Evolutionary conservation across 257 asterid species (phyloP).

Genomic region (Penstemon eatonii): DNA sequence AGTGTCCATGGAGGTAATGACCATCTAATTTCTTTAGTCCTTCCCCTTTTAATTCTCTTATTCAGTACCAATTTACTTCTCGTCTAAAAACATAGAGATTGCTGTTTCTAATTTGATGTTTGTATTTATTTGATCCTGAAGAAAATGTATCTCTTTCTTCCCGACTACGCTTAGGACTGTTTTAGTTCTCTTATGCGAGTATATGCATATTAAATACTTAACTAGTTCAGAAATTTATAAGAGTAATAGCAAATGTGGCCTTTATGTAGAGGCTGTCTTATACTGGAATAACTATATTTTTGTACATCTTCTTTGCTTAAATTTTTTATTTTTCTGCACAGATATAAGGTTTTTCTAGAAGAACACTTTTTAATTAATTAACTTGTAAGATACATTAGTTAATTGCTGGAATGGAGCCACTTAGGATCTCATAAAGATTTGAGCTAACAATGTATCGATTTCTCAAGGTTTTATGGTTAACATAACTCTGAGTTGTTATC

Average conservation of each 20-base stretch:
- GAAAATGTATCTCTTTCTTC: neutral
- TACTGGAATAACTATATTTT: neutral
- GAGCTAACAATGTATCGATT: neutral
- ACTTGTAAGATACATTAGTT: neutral
- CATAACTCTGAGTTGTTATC: neutral
- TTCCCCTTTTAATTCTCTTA: neutral
- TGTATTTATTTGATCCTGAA: neutral
- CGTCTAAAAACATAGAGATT: neutral
- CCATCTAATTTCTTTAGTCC: neutral
- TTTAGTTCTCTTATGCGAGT: neutral
- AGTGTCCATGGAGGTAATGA: conserved; percentile 74
- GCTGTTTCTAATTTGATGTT: neutral
- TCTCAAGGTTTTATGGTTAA: neutral
- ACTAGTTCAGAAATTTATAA: neutral
- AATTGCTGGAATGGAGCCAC: neutral
- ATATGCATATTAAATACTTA: neutral
- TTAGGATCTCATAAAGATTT: neutral
- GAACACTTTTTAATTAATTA: neutral
- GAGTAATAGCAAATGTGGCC: neutral
- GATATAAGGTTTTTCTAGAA: neutral
- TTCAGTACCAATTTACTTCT: neutral
- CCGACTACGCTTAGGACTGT: neutral
- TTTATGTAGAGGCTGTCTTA: neutral
- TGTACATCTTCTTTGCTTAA: neutral
- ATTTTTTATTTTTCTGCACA: neutral